Percentiles rank a stretch among this genome's conserved stretches.
phyloP scores from a whole-genome alignment of 352 stramenopile genomes.

The Phytophthora quininea region DNA sequence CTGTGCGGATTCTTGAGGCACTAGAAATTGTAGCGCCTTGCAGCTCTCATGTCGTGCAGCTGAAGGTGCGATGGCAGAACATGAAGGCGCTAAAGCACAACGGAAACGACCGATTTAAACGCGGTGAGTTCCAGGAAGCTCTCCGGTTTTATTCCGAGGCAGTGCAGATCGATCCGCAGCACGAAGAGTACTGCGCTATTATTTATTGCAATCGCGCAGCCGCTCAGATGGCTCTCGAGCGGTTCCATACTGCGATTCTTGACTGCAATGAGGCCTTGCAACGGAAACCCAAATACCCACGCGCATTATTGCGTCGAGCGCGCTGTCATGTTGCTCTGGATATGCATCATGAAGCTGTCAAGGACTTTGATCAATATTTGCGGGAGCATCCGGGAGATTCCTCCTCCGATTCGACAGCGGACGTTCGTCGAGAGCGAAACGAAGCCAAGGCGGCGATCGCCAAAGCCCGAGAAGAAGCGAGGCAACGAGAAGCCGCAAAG shows the following conservation, averaged over 20 bases:
- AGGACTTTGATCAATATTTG: conserved; percentile 81
- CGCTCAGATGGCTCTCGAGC: conserved; percentile 75
- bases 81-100: conserved; percentile 75
- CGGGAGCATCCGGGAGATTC: conserved; percentile 42
- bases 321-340: conserved; percentile 69
- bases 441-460: conserved; percentile 58
- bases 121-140: conserved; percentile 56
- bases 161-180: conserved; percentile 60
- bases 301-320: conserved; percentile 68
- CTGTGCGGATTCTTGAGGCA: conserved; percentile 54
- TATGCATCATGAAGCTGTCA: conserved; percentile 63
- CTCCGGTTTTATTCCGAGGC: conserved; percentile 69
- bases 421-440: conserved; percentile 57
- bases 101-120: conserved; percentile 75
- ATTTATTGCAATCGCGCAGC: conserved; percentile 86
- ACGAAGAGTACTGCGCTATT: conserved; percentile 79
- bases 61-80: conserved; percentile 66
- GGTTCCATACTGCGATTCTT: conserved; percentile 65
- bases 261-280: conserved; percentile 80
- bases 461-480: conserved; percentile 42
- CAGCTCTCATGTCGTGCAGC: conserved; percentile 74
- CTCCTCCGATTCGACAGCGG: conserved; percentile 20
- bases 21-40: conserved; percentile 70
- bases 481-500: conserved; percentile 43
- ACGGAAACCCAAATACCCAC: conserved; percentile 61